Base-by-base conservation (phyloP, 306 rosid genomes). In the Dryas octopetala region DNA sequence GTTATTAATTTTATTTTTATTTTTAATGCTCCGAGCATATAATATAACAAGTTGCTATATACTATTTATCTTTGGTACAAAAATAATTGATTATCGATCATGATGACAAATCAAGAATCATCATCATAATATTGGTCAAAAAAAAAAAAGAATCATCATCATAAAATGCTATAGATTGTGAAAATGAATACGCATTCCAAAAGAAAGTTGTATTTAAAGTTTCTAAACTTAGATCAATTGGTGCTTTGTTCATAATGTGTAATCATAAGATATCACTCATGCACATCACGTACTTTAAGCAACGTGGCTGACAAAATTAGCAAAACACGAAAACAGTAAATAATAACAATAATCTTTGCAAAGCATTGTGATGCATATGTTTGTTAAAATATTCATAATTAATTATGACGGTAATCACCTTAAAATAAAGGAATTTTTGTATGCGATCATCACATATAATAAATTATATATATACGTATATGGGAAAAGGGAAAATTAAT, bases 201-300 rank as follows among this genome's bases (percentile, higher is more conserved):
- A 59, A 12, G 13, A 26, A 59, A 59, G 64, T 59, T 59, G 64
- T 16, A 59, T 59, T 65, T 65, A 65, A 65, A 19, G 16, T 9
- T 65, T 53, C 16, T 0, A 53, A 15, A 53, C 58, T 12, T 13
- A 16, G 58, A 53, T 32, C 2, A 32, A 1, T 32, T 32, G 38
- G 5, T 53, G 13, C 58, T 53, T 53, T 53, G 58, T 53, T 65
- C 53, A 44, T n/a, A 45, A 65, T 65, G 70, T n/a, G 53, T 23
- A 65, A 45, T 65, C 70, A 65, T 45, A 65, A 17, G 16, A 65
- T 65, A 19, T 44, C 38, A 10, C 50, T 65, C 70, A 65, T 65
- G 70, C 70, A 65, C 47, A 44, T 46, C 70, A 65, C 70, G 70
- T 65, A 65, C 23, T 65, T 65, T 65, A n/a, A 45, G 70, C 40